phyloP scores from a whole-genome alignment of 345 rosid genomes.

The Eutrema heterophyllum region DNA sequence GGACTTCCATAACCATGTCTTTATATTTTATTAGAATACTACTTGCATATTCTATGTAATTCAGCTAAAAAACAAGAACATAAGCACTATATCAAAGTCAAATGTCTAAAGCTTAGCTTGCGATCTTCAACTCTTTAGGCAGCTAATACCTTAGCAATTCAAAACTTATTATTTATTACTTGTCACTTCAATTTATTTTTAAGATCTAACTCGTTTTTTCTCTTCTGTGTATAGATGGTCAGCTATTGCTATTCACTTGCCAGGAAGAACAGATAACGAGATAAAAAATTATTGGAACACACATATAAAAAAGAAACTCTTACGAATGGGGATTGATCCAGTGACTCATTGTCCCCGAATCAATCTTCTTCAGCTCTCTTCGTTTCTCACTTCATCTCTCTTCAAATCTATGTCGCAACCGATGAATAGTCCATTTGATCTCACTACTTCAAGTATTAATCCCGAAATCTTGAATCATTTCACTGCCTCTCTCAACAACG shows the following conservation, averaged over 20 bases:
- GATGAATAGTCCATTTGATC: conserved; percentile 6
- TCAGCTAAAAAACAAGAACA: conserved; percentile 23
- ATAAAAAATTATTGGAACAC: conserved; percentile 76
- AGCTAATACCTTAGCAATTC: conserved; percentile 8
- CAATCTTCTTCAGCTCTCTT: conserved; percentile 31
- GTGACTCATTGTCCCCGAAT: conserved; percentile 51
- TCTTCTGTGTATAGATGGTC: conserved; percentile 48
- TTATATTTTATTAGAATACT: not conserved
- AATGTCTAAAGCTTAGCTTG: conserved; percentile 18
- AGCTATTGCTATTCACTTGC: conserved; percentile 56
- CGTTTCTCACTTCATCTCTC: conserved; percentile 26
- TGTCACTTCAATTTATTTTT: not conserved
- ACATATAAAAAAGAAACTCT: conserved; percentile 61
- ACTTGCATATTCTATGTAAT: conserved; percentile 8
- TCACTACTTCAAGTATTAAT: conserved; percentile 15
- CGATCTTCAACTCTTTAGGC: conserved; percentile 14
- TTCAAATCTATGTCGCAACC: conserved; percentile 27
- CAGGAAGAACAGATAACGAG: conserved; percentile 66
- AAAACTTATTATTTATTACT: not conserved
- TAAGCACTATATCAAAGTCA: conserved; percentile 24
- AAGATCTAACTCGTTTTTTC: not conserved
- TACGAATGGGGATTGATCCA: conserved; percentile 85
- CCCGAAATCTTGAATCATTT: conserved; percentile 11
- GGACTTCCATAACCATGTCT: conserved; percentile 22
- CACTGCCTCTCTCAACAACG: conserved; percentile 19